These are phyloP conservation scores for Sphagnum magellanicum DNA, from an alignment of 228 moss, liverwort and hornwort genomes.

Conservation along the genomic window DNA sequence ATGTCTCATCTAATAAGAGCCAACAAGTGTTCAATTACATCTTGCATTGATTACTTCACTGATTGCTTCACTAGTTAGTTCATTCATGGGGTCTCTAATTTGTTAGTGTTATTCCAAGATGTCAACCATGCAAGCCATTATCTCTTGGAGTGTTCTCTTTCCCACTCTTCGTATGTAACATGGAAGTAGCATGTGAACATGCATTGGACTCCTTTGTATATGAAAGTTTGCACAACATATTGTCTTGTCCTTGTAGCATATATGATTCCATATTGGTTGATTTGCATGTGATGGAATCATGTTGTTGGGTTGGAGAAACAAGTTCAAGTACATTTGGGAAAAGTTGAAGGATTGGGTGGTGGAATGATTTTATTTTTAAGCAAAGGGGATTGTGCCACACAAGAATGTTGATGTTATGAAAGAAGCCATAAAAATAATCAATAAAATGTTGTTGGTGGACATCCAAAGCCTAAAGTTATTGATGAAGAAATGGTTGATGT, in stretches of 20 bases:
- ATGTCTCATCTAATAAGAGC: slow-evolving; percentile 85
- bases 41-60: slow-evolving; percentile 89
- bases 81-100: no score
- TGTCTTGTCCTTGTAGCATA: neutral
- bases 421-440: slow-evolving; percentile 63
- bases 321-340: slow-evolving; percentile 71
- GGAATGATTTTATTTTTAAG: slow-evolving; percentile 87
- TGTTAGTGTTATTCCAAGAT: no score
- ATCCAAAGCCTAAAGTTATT: slow-evolving; percentile 25
- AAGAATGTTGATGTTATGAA: slow-evolving; percentile 98
- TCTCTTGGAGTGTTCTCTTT: no score
- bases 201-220: no score
- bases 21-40: slow-evolving; percentile 95
- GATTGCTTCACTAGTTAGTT: slow-evolving; percentile 82
- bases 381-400: slow-evolving; percentile 87
- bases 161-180: no score
- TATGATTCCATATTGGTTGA: neutral
- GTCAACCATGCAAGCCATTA: no score
- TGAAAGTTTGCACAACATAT: neutral
- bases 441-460: slow-evolving; percentile 15
- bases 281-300: neutral
- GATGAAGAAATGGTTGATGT: slow-evolving; percentile 48
- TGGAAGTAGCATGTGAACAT: no score
- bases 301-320: slow-evolving; percentile 34
- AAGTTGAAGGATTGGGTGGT: slow-evolving; percentile 91